Conservation (phyloP, 331 rosid species). For the Dryas integrifolia region DNA sequence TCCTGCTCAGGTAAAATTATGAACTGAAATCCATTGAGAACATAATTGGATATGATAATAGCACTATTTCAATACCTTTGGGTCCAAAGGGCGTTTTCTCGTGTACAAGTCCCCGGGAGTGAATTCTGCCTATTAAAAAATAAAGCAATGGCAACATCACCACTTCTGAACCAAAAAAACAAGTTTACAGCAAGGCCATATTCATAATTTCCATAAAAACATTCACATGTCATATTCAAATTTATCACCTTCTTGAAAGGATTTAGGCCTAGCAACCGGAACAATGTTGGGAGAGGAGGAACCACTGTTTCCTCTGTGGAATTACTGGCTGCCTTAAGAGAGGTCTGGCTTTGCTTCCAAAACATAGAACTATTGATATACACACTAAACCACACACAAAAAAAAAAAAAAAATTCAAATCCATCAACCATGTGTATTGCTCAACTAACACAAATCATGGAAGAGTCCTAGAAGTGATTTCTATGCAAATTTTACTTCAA, state of each 20-base stretch:
- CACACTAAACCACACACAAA: slow-evolving; percentile 42
- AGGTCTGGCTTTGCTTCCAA: slow-evolving; percentile 58
- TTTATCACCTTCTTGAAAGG: slow-evolving; percentile 72
- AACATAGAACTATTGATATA: slow-evolving; percentile 73
- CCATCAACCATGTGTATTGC: slow-evolving; percentile 9
- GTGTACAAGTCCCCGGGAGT: slow-evolving; percentile 77
- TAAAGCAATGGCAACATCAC: slow-evolving; percentile 24
- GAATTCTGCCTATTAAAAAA: slow-evolving; percentile 65
- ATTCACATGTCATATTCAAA: slow-evolving; percentile 8
- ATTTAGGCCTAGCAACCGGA: slow-evolving; percentile 69
- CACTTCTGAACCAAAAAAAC: slow-evolving; percentile 1
- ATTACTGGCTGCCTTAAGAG: slow-evolving; percentile 65
- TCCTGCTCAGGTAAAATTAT: slow-evolving; percentile 40
- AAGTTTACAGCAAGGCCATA: slow-evolving; percentile 5
- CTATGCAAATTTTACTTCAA: neutral
- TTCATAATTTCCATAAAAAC: neutral
- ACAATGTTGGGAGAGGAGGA: slow-evolving; percentile 82
- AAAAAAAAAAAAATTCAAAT: slow-evolving; percentile 9
- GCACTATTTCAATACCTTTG: slow-evolving; percentile 40
- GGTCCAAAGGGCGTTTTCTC: slow-evolving; percentile 68
- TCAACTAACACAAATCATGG: neutral
- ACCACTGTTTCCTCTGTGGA: slow-evolving; percentile 66
- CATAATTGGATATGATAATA: slow-evolving; percentile 5
- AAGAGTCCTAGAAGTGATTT: neutral
- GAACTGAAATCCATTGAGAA: slow-evolving; percentile 13